Evolutionary conservation across 1,284 basidiomycete species (phyloP).

Genomic region (Porogramme epimiltina): DNA sequence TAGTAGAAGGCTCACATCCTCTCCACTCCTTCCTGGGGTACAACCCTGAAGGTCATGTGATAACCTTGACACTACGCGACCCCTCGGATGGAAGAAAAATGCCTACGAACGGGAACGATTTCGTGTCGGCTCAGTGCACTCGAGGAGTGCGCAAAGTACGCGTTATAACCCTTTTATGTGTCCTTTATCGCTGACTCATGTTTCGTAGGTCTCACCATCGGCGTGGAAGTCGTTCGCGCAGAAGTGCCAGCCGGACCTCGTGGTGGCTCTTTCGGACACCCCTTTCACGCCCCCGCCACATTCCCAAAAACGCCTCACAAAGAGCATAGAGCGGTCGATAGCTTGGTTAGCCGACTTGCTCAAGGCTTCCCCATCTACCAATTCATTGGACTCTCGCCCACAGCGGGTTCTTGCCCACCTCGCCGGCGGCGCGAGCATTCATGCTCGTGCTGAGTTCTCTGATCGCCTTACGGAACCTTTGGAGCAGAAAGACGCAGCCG

Average conservation of each 20-base stretch:
- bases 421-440: conserved; percentile 55
- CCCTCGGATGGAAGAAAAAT: conserved; percentile 63
- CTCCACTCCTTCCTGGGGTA: conserved; percentile 65
- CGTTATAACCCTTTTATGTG: not conserved
- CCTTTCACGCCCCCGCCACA: conserved; percentile 64
- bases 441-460: conserved; percentile 67
- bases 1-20: conserved; percentile 51
- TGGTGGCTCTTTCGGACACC: conserved; percentile 70
- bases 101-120: conserved; percentile 66
- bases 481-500: conserved; percentile 54
- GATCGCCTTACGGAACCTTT: conserved; percentile 58
- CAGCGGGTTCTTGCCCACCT: conserved; percentile 58
- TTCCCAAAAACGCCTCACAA: conserved; percentile 73
- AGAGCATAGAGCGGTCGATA: conserved; percentile 68
- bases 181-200: no score
- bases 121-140: conserved; percentile 57
- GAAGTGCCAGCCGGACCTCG: conserved; percentile 65
- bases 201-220: conserved; percentile 51
- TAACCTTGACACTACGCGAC: conserved; percentile 67
- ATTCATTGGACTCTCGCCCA: not conserved
- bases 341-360: conserved; percentile 64
- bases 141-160: conserved; percentile 73
- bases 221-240: conserved; percentile 56
- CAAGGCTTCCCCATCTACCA: conserved; percentile 3
- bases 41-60: conserved; percentile 46